Evolutionary conservation across 768 basidiomycete species (phyloP).

Genomic region (Rickenella mellea): DNA sequence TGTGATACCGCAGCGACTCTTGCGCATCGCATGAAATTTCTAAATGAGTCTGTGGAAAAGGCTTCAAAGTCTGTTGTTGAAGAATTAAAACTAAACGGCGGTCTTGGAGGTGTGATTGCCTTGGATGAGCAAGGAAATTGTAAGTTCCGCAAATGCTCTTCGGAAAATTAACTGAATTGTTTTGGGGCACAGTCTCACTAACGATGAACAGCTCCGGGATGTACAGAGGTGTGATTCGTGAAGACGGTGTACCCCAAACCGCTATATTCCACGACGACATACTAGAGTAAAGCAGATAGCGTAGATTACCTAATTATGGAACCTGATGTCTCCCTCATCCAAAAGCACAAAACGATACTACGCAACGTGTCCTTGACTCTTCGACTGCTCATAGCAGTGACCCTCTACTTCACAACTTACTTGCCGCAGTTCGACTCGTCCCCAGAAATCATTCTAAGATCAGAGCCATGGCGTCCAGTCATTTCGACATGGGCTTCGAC

Average conservation of each 20-base stretch:
- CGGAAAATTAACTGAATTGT: background rate
- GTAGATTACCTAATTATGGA: too few relatives aligned
- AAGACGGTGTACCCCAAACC: slow-evolving; percentile 61
- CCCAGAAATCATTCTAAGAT: too few relatives aligned
- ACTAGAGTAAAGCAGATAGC: slow-evolving; percentile 10
- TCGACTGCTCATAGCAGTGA: background rate
- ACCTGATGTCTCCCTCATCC: too few relatives aligned
- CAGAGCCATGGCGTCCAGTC: background rate
- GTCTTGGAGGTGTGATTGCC: slow-evolving; percentile 67
- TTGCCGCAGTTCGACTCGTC: background rate
- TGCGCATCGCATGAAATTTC: slow-evolving; percentile 54
- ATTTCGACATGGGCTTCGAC: slow-evolving; percentile 6
- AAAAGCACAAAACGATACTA: too few relatives aligned
- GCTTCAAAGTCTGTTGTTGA: slow-evolving; percentile 50
- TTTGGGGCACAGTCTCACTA: slow-evolving; percentile 60
- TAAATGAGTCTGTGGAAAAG: slow-evolving; percentile 42
- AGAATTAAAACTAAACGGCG: slow-evolving; percentile 48
- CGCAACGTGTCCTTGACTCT: too few relatives aligned
- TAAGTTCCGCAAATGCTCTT: slow-evolving; percentile 18
- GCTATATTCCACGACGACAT: slow-evolving; percentile 72
- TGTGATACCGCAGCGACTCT: slow-evolving; percentile 56
- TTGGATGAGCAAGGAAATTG: slow-evolving; percentile 64
- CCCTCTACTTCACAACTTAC: background rate
- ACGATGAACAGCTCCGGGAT: slow-evolving; percentile 72
- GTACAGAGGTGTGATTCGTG: slow-evolving; percentile 69